A percentile compares a stretch with the other conserved stretches of the same genome.
Evolutionary conservation across 768 basidiomycete species (phyloP).

Genomic region (Scleroderma citrinum): DNA sequence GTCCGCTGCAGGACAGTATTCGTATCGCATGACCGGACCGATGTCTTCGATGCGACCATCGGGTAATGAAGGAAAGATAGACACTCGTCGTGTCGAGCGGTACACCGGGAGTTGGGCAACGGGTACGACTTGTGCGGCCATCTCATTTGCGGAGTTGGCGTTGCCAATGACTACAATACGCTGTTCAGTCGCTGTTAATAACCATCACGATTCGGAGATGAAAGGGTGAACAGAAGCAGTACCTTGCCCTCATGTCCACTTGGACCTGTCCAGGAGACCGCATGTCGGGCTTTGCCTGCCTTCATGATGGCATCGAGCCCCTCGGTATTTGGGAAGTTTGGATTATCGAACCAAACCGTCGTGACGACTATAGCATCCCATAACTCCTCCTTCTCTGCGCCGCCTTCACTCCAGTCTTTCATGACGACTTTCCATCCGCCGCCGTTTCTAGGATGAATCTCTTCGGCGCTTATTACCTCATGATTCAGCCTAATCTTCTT

Average conservation of each 20-base stretch:
- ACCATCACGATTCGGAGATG: too few species aligned
- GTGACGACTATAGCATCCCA: slow-evolving; percentile 50
- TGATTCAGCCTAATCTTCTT: slow-evolving; percentile 36
- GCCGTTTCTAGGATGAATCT: slow-evolving; percentile 19
- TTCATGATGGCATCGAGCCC: slow-evolving; percentile 35
- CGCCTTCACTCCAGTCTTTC: slow-evolving; percentile 30
- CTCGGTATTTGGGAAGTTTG: slow-evolving; percentile 37
- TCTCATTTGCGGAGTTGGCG: slow-evolving; percentile 49
- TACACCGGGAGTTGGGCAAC: slow-evolving; percentile 38
- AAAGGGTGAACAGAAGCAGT: neutral
- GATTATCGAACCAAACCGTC: slow-evolving; percentile 41
- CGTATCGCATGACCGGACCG: slow-evolving; percentile 34
- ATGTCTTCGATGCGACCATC: slow-evolving; percentile 40
- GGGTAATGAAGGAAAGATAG: slow-evolving; percentile 38
- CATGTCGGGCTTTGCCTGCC: slow-evolving; percentile 36
- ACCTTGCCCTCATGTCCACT: slow-evolving; percentile 31
- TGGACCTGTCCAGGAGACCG: slow-evolving; percentile 38
- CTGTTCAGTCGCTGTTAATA: slow-evolving; percentile 19
- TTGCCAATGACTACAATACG: slow-evolving; percentile 44
- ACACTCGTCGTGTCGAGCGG: slow-evolving; percentile 40
- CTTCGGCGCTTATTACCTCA: slow-evolving; percentile 36
- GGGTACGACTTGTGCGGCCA: slow-evolving; percentile 39
- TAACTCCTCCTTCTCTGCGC: slow-evolving; percentile 25
- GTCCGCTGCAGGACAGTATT: slow-evolving; percentile 3
- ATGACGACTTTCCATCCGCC: slow-evolving; percentile 37